A percentile compares a stretch with the other conserved stretches of the same genome.
Evolutionary conservation across 768 basidiomycete species (phyloP).

Genomic region (Boletus huronensis): DNA sequence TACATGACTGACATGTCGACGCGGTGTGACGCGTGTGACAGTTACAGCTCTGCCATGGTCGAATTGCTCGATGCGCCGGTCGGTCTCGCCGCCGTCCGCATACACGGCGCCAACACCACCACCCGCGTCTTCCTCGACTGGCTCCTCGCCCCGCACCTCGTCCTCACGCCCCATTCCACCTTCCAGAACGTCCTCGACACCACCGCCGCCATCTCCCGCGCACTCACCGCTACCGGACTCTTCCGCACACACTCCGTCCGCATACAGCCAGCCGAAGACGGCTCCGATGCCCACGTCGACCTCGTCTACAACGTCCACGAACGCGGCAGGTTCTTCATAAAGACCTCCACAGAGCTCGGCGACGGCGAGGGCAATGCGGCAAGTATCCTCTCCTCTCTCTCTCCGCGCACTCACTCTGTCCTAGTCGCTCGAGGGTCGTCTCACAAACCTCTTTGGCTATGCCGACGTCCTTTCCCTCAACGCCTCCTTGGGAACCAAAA

Average conservation of each 20-base stretch:
- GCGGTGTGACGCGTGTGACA: conserved; percentile 25
- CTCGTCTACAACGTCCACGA: conserved; percentile 77
- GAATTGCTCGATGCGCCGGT: conserved; percentile 52
- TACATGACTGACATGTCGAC: conserved; percentile 57
- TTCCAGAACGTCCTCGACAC: conserved; percentile 70
- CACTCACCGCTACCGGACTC: conserved; percentile 71
- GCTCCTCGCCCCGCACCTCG: conserved; percentile 66
- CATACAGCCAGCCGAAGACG: conserved; percentile 56
- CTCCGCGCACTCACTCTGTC: neutral
- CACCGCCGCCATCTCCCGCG: conserved; percentile 60
- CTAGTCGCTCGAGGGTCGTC: conserved; percentile 73
- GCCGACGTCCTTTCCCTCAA: conserved; percentile 86
- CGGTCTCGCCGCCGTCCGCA: conserved; percentile 70
- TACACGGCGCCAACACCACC: conserved; percentile 74
- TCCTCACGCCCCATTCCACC: conserved; percentile 19
- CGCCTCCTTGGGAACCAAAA: conserved; percentile 82
- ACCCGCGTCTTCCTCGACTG: conserved; percentile 78
- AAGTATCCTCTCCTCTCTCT: conserved; percentile 31
- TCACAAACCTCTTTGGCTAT: conserved; percentile 88
- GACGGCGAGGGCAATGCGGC: conserved; percentile 94
- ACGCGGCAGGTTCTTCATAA: conserved; percentile 69
- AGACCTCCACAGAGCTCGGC: conserved; percentile 86
- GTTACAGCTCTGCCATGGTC: conserved; percentile 18
- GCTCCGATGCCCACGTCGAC: conserved; percentile 65
- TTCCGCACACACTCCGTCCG: conserved; percentile 65